These are phyloP conservation scores for Leishmania guyanensis DNA, from an alignment of 208 protist genomes.

Conservation along the genomic window DNA sequence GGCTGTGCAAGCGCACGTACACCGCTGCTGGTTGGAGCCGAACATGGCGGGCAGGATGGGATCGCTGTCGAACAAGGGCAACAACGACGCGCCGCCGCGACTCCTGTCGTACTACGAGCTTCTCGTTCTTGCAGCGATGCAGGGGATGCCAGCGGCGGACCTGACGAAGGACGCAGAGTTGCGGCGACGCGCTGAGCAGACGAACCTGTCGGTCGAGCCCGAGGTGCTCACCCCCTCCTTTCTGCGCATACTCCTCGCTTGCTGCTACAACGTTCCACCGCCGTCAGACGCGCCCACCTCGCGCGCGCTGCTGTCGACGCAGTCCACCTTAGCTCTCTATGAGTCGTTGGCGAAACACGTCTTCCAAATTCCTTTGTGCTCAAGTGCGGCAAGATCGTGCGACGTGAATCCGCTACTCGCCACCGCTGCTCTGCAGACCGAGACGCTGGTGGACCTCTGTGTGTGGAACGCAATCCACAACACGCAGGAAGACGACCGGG, in stretches of 20 bases:
- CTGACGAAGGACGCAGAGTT: slow-evolving; percentile 58
- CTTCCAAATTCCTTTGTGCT: slow-evolving; percentile 42
- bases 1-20: slow-evolving; percentile 8
- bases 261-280: slow-evolving; percentile 55
- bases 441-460: slow-evolving; percentile 23
- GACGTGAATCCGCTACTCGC: slow-evolving; percentile 30
- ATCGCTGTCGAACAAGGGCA: not conserved
- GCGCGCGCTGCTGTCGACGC: slow-evolving; percentile 39
- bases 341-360: slow-evolving; percentile 47
- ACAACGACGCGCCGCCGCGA: not conserved
- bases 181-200: slow-evolving; percentile 46
- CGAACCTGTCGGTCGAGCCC: slow-evolving; percentile 35
- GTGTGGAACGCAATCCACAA: slow-evolving; percentile 32
- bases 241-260: slow-evolving; percentile 66
- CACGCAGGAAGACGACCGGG: slow-evolving; percentile 30
- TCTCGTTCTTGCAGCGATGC: slow-evolving; percentile 51
- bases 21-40: slow-evolving; percentile 8
- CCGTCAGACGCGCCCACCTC: not conserved
- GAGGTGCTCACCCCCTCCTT: slow-evolving; percentile 36
- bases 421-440: slow-evolving; percentile 14
- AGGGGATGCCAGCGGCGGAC: slow-evolving; percentile 73
- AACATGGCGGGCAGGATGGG: not conserved
- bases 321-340: slow-evolving; percentile 56
- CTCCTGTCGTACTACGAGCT: slow-evolving; percentile 77
- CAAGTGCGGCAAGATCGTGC: slow-evolving; percentile 1